Evolutionary conservation across 768 basidiomycete genomes (phyloP).

Genomic region (Pleurotus platypus): DNA sequence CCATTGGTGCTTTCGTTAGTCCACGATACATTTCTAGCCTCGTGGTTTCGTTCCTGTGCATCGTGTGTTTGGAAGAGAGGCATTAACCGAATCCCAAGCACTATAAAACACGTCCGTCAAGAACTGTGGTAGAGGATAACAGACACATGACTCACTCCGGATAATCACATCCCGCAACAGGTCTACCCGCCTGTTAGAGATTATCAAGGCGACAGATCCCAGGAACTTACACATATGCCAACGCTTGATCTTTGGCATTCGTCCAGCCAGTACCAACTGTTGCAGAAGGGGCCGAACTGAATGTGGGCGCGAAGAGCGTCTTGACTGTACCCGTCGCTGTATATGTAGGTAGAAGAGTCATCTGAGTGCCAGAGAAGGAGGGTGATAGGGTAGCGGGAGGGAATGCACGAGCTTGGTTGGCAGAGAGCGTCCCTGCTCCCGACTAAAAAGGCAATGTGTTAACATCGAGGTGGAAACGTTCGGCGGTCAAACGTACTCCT

Average conservation of each 20-base stretch:
- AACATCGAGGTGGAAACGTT: neutral
- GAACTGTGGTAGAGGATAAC: neutral
- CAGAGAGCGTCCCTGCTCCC: slow-evolving; percentile 59
- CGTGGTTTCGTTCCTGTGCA: slow-evolving; percentile 26
- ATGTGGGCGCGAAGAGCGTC: slow-evolving; percentile 61
- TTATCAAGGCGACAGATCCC: slow-evolving; percentile 3
- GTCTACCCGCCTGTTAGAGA: slow-evolving; percentile 20
- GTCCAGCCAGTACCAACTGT: slow-evolving; percentile 74
- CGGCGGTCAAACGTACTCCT: slow-evolving; percentile 32
- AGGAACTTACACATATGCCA: slow-evolving; percentile 47
- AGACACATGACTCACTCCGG: slow-evolving; percentile 37
- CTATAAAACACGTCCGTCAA: slow-evolving; percentile 20
- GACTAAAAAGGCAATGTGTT: slow-evolving; percentile 19
- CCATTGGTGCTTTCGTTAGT: no score
- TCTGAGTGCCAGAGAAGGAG: slow-evolving; percentile 47
- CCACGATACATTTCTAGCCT: neutral
- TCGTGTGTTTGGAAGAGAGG: slow-evolving; percentile 40
- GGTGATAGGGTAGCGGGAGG: slow-evolving; percentile 60
- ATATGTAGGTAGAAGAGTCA: slow-evolving; percentile 61
- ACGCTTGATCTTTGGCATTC: slow-evolving; percentile 59
- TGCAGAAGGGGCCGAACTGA: slow-evolving; percentile 50
- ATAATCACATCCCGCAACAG: slow-evolving; percentile 62
- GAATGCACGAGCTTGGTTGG: slow-evolving; percentile 54
- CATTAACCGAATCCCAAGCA: slow-evolving; percentile 57
- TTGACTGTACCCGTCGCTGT: slow-evolving; percentile 65